A percentile compares a stretch with the other conserved stretches of the same genome.
These are phyloP conservation scores for Kwoniella dendrophila DNA, from an alignment of 768 basidiomycete genomes.

Conservation along the genomic window DNA sequence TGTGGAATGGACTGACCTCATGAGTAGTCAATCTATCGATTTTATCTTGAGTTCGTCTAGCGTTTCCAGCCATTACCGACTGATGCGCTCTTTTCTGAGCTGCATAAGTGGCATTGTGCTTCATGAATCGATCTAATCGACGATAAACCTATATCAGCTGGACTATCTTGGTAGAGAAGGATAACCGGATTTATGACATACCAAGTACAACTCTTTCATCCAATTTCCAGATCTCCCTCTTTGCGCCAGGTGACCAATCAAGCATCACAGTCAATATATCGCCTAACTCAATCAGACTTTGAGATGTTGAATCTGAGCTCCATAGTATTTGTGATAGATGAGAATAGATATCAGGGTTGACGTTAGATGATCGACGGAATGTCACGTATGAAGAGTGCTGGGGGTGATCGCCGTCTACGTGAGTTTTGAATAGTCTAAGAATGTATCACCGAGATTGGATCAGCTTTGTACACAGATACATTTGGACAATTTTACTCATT, in stretches of 20 bases:
- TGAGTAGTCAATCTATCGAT: conserved; percentile 34
- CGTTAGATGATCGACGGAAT: conserved; percentile 13
- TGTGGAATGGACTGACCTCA: conserved; percentile 25
- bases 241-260: conserved; percentile 23
- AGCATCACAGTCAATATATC: conserved; percentile 42
- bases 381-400: conserved; percentile 23
- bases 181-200: conserved; percentile 12
- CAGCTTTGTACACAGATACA: conserved; percentile 1
- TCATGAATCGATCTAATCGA: conserved; percentile 41
- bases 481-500: background rate
- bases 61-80: conserved; percentile 31
- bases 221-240: conserved; percentile 35
- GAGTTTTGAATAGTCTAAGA: conserved; percentile 20
- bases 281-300: conserved; percentile 25
- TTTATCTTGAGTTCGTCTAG: conserved; percentile 34
- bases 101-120: conserved; percentile 29
- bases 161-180: too few relatives aligned
- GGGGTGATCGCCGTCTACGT: conserved; percentile 19
- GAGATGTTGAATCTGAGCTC: conserved; percentile 20
- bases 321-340: conserved; percentile 33
- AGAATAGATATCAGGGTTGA: conserved; percentile 21
- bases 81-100: conserved; percentile 43
- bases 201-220: conserved; percentile 44
- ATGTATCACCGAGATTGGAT: background rate
- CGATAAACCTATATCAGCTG: background rate